Conservation (phyloP, 768 basidiomycete genomes). For the Rhizopogon vinicolor region DNA sequence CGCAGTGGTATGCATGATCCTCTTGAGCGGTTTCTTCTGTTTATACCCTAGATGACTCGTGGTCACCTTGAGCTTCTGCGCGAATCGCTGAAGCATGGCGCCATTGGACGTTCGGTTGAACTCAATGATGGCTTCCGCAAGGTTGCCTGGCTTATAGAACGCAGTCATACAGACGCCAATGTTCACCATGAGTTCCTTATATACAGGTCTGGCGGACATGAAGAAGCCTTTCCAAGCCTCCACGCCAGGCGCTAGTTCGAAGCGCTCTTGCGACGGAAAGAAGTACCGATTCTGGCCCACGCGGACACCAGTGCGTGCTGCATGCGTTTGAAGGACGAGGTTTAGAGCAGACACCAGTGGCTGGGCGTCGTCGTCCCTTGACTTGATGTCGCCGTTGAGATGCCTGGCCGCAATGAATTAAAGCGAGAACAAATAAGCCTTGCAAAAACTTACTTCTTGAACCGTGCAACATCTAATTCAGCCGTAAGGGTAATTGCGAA, state of each 20-base stretch:
- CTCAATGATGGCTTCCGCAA: constrained; percentile 51
- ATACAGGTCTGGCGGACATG: constrained; percentile 45
- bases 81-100: constrained; percentile 43
- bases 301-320: constrained; percentile 38
- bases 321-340: constrained; percentile 39
- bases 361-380: constrained; percentile 33
- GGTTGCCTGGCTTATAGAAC: constrained; percentile 55
- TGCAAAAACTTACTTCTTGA: constrained; percentile 29
- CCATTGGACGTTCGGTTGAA: constrained; percentile 39
- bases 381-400: constrained; percentile 32
- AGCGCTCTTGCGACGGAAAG: constrained; percentile 30
- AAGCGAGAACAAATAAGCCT: background rate
- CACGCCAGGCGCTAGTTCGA: constrained; percentile 31
- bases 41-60: constrained; percentile 54
- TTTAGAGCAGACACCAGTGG: constrained; percentile 45
- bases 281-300: constrained; percentile 50
- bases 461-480: constrained; percentile 24
- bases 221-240: constrained; percentile 47
- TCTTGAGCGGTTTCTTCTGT: constrained; percentile 42
- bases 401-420: constrained; percentile 26
- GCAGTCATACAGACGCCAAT: constrained; percentile 51
- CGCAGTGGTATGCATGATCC: constrained; percentile 35
- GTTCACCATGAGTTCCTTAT: constrained; percentile 49
- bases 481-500: constrained; percentile 29
- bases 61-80: constrained; percentile 52